These are phyloP conservation scores for Thermothelomyces thermophilus DNA, from an alignment of 2,329 filamentous ascomycete species.

Conservation along the genomic window DNA sequence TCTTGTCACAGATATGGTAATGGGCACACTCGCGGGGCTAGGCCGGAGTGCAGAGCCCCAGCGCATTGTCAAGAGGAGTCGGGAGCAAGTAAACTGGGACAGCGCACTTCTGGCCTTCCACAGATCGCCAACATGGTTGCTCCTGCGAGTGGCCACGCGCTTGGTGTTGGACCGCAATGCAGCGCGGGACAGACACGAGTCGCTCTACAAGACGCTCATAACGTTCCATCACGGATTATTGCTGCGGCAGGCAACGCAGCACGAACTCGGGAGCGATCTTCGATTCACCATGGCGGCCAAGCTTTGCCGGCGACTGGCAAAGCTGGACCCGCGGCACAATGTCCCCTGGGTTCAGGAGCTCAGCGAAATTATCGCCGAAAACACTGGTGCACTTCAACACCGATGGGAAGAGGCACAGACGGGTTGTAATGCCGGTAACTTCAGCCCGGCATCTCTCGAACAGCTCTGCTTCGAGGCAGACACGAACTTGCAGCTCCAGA, in stretches of 20 bases:
- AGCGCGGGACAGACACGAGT: neutral
- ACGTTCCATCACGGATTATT: slow-evolving; percentile 17
- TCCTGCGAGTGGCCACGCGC: slow-evolving; percentile 19
- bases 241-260: neutral
- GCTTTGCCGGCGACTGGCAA: slow-evolving; percentile 15
- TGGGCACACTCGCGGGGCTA: slow-evolving; percentile 10
- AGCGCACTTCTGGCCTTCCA: slow-evolving; percentile 11
- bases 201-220: slow-evolving; percentile 17
- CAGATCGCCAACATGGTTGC: slow-evolving; percentile 19
- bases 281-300: slow-evolving; percentile 19
- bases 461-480: slow-evolving; percentile 13
- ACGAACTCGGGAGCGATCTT: slow-evolving; percentile 5
- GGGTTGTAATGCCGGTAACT: neutral
- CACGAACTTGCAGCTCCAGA: slow-evolving; percentile 5
- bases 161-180: slow-evolving; percentile 15
- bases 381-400: neutral
- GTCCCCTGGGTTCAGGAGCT: slow-evolving; percentile 2
- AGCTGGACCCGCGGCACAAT: slow-evolving; percentile 8
- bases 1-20: slow-evolving; percentile 17
- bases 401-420: slow-evolving; percentile 9
- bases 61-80: slow-evolving; percentile 16
- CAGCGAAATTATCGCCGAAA: neutral
- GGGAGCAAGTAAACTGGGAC: slow-evolving; percentile 19
- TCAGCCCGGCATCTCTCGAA: neutral
- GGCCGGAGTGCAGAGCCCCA: slow-evolving; percentile 11